Evolutionary conservation across 352 stramenopile species (phyloP).

Genomic region (Phytopythium oedochilum): DNA sequence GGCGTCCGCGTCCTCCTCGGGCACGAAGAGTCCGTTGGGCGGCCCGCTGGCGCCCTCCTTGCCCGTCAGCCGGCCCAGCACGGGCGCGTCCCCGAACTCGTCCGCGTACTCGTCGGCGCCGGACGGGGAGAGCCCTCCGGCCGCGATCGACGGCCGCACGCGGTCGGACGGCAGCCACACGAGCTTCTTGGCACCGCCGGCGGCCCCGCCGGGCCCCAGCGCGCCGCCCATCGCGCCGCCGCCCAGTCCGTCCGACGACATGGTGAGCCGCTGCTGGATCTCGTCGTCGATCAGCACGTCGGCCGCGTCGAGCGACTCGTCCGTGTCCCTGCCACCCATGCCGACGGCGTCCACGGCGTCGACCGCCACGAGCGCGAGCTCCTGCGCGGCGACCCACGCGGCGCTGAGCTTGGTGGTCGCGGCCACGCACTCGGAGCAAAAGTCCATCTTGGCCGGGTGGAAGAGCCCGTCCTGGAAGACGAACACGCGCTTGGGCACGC

Average conservation of each 20-base stretch:
- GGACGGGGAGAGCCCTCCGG: neutral
- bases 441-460: slow-evolving; percentile 65
- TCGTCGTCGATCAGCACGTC: slow-evolving; percentile 35
- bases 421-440: slow-evolving; percentile 45
- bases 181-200: neutral
- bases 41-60: slow-evolving; percentile 2
- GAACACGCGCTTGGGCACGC: slow-evolving; percentile 27
- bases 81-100: neutral
- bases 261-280: slow-evolving; percentile 17
- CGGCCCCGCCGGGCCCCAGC: slow-evolving; percentile 12
- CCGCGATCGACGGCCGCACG: neutral
- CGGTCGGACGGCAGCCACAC: slow-evolving; percentile 7
- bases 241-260: slow-evolving; percentile 23
- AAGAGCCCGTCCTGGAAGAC: slow-evolving; percentile 31
- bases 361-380: slow-evolving; percentile 22
- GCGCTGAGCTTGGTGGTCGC: slow-evolving; percentile 40
- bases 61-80: neutral
- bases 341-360: neutral
- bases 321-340: no score
- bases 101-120: neutral
- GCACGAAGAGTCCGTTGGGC: slow-evolving; percentile 4
- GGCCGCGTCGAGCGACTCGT: no score
- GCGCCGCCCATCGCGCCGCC: slow-evolving; percentile 6
- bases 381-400: slow-evolving; percentile 47
- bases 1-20: neutral